A percentile compares a stretch with the other conserved stretches of the same genome.
Evolutionary conservation across 1,284 basidiomycete genomes (phyloP).

Genomic region (Trametes versicolor): DNA sequence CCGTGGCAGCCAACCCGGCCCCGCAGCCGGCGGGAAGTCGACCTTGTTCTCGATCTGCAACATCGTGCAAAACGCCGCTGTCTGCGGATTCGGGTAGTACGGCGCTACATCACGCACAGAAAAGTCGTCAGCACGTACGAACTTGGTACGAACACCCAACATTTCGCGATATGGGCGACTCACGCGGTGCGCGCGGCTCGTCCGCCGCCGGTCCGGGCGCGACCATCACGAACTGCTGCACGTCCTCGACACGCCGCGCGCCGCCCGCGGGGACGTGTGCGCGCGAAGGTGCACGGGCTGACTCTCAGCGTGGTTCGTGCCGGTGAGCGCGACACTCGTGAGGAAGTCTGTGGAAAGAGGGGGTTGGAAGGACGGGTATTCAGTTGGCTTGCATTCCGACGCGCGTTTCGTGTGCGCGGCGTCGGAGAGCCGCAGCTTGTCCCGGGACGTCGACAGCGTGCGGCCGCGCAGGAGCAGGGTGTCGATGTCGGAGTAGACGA

Average conservation of each 20-base stretch:
- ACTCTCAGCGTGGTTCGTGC: conserved; percentile 97
- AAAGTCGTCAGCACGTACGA: too few species aligned
- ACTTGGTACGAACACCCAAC: neutral
- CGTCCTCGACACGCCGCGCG: conserved; percentile 56
- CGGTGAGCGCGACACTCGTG: conserved; percentile 91
- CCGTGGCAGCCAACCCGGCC: neutral
- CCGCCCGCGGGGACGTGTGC: conserved; percentile 54
- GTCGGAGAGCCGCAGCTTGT: conserved; percentile 68
- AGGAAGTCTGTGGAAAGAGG: conserved; percentile 95
- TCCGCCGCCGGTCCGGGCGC: conserved; percentile 70
- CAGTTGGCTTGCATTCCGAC: conserved; percentile 80
- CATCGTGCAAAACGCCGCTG: conserved; percentile 85
- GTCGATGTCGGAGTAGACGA: conserved; percentile 92
- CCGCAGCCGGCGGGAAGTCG: conserved; percentile 49
- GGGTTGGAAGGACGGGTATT: conserved; percentile 91
- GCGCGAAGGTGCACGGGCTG: conserved; percentile 88
- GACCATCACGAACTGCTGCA: conserved; percentile 80
- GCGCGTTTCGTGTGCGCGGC: conserved; percentile 80
- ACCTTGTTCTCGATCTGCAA: conserved; percentile 85
- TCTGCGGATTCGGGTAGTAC: conserved; percentile 92
- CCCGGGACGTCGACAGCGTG: conserved; percentile 93
- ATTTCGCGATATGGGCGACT: conserved; percentile 29
- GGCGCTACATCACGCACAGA: conserved; percentile 67
- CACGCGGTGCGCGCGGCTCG: conserved; percentile 59
- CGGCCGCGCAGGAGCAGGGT: conserved; percentile 87